Evolutionary conservation across 169 alveolate species (phyloP).

Genomic region (Plasmodium knowlesi): DNA sequence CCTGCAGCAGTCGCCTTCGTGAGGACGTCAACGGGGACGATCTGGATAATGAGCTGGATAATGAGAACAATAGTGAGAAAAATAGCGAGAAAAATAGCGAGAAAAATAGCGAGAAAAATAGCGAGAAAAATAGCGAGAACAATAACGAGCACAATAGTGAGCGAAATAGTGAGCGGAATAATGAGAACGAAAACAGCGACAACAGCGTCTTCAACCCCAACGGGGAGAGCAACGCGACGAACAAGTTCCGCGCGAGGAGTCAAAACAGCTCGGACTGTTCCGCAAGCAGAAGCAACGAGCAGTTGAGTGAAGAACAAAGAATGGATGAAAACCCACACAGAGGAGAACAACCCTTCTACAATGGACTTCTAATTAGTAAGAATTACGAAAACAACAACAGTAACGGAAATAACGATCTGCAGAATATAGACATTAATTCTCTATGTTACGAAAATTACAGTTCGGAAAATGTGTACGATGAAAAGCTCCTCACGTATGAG

Average conservation of each 20-base stretch:
- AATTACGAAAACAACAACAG: not conserved
- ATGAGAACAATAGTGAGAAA: not conserved
- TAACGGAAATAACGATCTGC: not conserved
- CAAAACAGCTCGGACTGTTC: not conserved
- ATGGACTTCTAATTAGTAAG: not conserved
- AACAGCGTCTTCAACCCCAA: not conserved
- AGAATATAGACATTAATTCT: slow-evolving; percentile 16
- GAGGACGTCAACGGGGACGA: not conserved
- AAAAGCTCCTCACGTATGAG: slow-evolving; percentile 27
- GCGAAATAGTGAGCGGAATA: not conserved
- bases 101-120: not conserved
- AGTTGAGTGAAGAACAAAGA: not conserved
- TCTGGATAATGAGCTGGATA: not conserved
- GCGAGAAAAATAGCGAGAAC: not conserved
- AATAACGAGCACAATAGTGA: not conserved
- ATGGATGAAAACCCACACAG: not conserved
- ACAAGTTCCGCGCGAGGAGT: not conserved
- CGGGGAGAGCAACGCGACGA: not conserved
- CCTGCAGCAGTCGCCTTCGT: not conserved
- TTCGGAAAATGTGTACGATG: slow-evolving; percentile 12
- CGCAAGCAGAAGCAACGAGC: not conserved
- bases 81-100: not conserved
- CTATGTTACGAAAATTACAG: slow-evolving; percentile 20
- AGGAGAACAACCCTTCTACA: not conserved
- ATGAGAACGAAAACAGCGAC: not conserved